Evolutionary conservation across 2,329 filamentous ascomycete genomes (phyloP), one percentile per base, ranked within the genome.

Genomic region (Diaporthe citri): DNA sequence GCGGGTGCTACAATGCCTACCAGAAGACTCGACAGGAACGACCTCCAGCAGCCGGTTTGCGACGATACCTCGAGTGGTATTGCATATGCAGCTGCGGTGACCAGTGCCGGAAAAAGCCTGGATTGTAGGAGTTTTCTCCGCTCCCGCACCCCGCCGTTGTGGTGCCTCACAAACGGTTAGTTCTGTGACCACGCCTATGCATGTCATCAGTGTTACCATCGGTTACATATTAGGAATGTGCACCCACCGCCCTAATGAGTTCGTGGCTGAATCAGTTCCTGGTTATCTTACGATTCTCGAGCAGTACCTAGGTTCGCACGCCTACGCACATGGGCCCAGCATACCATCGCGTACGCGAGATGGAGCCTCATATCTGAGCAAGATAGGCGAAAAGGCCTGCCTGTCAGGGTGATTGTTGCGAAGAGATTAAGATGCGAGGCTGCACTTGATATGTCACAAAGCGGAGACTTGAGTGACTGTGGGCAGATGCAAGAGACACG

Each of bases 41-140:
- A 22, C n/a, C n/a, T 69, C n/a, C 34, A 55, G 31, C 48, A 22
- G 48, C 48, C 34, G 34, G 34, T 28, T n/a, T 69, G 34, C 48
- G 25, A 55, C 28, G 9, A 48, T 55, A 31, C 34, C n/a, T 55
- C 56, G 57, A 36, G 70, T 62, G 56, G 48, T 51, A 72, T 39
- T 55, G 57, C 70, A 64, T 72, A 72, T 72, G 70, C 70, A 62
- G 15, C 46, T 41, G 70, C 46, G 34, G 56, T 72, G 56, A 52
- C 51, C 52, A 71, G 67, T 71, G 52, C 39, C 36, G 41, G 55
- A 46, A 57, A 34, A 41, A 52, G 48, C 36, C 39, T 56, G 67
- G 64, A 39, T 67, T 52, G 7, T 36, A 52, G 64, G 46, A 41
- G 46, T 34, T 51, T 51, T 36, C 43, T 67, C 64, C 64, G 64